Base-by-base conservation (phyloP, 2,329 filamentous ascomycete species). In the Talaromyces verruculosus region DNA sequence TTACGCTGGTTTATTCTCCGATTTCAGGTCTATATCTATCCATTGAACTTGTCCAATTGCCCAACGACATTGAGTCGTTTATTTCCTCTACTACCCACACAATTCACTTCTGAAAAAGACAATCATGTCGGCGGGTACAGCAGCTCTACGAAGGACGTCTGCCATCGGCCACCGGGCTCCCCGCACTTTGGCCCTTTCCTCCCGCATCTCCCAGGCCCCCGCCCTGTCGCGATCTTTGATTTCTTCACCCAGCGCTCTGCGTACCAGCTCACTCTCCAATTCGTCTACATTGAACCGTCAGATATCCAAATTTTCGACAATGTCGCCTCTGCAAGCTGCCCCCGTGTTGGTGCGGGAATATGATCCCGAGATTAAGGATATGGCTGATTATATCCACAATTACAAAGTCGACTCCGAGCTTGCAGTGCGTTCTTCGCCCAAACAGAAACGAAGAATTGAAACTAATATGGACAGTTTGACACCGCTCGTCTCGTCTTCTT, bases 401-500 rank as follows among this genome's bases (percentile, higher is more conserved):
- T 94, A 93, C 80, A 86, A 91, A 66, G 90, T 98, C 75, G 85
- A 94, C 73, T 98, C 94, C 35, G 92, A 96, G 71, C 86, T 99
- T 74, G 95, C 95, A 77, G 93, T 97, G 85, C 81, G 92, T 41
- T 41, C 13, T 28, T 3, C 47, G 1, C 7, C 47, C 1, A 51
- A 5, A 30, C 5, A 25, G 10, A 25, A 25, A 45, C 4, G 15
- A 45, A 13, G 2, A 25, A 15, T 25, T 25, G 19, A 13, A 22
- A 15, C 58, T 67, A 17, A 67, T 45, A 39, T 28, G 13, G 33
- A n/a, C 45, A 80, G 78, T 96, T 91, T 78, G 95, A 99, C 80
- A 99, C 95, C 59, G 95, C 95, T 69, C 90, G 95, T 82, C 94
- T 93, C 84, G 93, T 98, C 72, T 93, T 99, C 80, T 88, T 98